Evolutionary conservation across 176 grass and related monocot species (phyloP), one percentile per base, ranked within the genome.

Genomic region (Bromus sterilis): DNA sequence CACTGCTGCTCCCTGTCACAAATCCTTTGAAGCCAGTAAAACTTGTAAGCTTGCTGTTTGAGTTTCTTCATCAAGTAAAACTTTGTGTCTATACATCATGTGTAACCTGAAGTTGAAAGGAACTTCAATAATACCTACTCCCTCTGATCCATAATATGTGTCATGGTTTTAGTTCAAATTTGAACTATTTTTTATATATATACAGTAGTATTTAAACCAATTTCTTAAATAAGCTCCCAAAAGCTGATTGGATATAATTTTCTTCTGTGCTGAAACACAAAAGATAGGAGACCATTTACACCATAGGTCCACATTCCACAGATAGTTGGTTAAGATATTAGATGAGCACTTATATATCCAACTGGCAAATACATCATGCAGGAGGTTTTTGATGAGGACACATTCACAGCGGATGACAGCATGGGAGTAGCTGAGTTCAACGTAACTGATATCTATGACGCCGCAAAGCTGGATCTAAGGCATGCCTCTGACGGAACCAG

Each of bases 321-420:
- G 15, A 67, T 28, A 41, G 2, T 30, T 44, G 2, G 11, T 10
- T 4, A 66, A 21, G 25, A 33, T 63, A 78, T 30, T 2, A 88
- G 58, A 48, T 14, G 21, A 74, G 1, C 37, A 36, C n/a, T 43
- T 44, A 33, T 31, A 9, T 48, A 84, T 74, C 36, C 12, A 13
- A 35, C 28, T 24, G 32, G n/a, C 37, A 84, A 59, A 26, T 13
- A 84, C 18, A 40, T 56, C 4, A 51, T 66, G 53, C 81, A 97
- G 94, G 91, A 91, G 83, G 91, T 97, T 78, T 97, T 86, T 18
- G 91, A 94, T 1, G 92, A 94, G 65, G 94, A 97, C 67, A 94
- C 79, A 44, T 97, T 97, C 89, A 94, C 84, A 9, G 82, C 70
- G 14, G 94, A 97, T 44, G 91, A 97, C 71, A 87, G 11, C 66